Evolutionary conservation across 768 basidiomycete genomes (phyloP), one percentile per base, ranked within the genome.

Genomic region (Boletus subcaerulescens): DNA sequence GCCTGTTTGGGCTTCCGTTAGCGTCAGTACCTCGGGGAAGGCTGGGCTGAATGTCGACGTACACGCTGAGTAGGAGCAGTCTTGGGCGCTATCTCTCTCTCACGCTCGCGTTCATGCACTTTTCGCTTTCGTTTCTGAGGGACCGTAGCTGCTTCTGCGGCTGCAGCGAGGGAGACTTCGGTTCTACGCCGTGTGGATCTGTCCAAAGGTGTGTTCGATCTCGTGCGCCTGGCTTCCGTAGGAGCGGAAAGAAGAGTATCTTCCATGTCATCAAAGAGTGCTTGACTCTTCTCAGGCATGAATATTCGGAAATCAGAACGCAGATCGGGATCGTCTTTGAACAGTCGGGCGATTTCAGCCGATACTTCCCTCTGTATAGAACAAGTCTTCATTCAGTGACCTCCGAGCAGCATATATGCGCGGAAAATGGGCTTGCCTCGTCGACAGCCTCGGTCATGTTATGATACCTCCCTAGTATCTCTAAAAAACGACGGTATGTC

Each of bases 401-500:
- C 35, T 35, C 12, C 3, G 11, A 18, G 47, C 36, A 56, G 29
- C 29, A 49, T 32, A 22, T 36, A 49, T 57, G 50, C 42, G 20
- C 26, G 46, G 35, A 52, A 56, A 61, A 59, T 49, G 47, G 38
- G 63, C 73, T 61, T 59, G 79, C 84, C 76, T 86, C 83, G 60
- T 85, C 81, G 56, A 81, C 80, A 45, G 83, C 68, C 55, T 86
- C 80, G 13, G 87, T 74, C 60, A 77, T 74, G 58, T 81, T 75
- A 51, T 86, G 81, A 65, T 85, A 84, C 41, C 80, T 74, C 9
- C 84, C 82, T 3, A 93, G 72, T 50, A 92, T 86, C 61, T 89
- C 87, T 24, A 92, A 71, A 64, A 93, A 93, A 60, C 84, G 81
- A 50, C 82, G 81, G 60, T 92, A 93, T 5, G 89, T 93, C 15